phyloP scores from a whole-genome alignment of 176 grass and related monocot species.

The Oryza longistaminata region DNA sequence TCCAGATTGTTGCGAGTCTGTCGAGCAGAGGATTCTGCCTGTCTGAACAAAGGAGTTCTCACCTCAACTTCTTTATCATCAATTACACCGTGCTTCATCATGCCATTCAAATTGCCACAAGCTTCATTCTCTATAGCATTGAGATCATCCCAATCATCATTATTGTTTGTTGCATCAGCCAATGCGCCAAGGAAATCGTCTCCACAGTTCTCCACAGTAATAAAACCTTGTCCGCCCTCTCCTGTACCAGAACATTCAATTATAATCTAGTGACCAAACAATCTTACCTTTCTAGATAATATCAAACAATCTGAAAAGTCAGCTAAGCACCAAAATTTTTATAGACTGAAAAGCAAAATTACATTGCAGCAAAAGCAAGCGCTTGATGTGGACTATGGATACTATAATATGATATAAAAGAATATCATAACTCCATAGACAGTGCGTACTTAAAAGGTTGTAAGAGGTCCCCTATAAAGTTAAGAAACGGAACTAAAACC shows the following conservation, averaged over 20 bases:
- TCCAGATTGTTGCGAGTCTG: neutral
- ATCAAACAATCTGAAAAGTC: neutral
- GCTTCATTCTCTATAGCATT: constrained; percentile 83
- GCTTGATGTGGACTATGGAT: neutral
- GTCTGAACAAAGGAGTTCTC: constrained; percentile 14
- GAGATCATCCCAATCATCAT: constrained; percentile 83
- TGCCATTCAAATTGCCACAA: constrained; percentile 69
- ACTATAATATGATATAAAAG: neutral
- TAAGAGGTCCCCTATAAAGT: neutral
- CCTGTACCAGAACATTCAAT: constrained; percentile 39
- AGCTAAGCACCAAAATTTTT: neutral
- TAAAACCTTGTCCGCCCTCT: constrained; percentile 55
- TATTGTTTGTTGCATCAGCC: constrained; percentile 56
- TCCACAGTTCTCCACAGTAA: constrained; percentile 76
- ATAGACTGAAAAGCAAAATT: constrained; percentile 1
- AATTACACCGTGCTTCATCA: constrained; percentile 47
- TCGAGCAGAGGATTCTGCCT: neutral
- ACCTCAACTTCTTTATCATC: constrained; percentile 25
- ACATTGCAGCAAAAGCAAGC: neutral
- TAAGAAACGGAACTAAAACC: neutral
- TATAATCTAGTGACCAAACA: neutral
- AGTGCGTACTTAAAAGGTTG: neutral
- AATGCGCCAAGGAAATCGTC: constrained; percentile 70
- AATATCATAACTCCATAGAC: neutral
- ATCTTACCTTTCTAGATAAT: no score